Evolutionary conservation across 768 basidiomycete genomes (phyloP), one percentile per base, ranked within the genome.

Genomic region (Dioszegia crocea): DNA sequence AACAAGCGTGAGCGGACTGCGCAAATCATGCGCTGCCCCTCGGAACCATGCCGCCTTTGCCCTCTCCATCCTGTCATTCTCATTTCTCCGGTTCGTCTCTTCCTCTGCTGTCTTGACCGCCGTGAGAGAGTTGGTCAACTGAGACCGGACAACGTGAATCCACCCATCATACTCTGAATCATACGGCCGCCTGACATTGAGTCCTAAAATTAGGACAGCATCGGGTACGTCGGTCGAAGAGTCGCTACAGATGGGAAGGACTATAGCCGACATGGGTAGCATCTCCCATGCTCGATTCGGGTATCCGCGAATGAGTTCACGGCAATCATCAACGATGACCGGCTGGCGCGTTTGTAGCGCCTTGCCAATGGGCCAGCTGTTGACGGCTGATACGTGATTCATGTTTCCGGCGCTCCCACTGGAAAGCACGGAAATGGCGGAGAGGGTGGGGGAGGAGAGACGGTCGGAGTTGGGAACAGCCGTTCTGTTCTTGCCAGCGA

Each of bases 1-100:
- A 12, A 76, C 60, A 16, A 76, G 59, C 0, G 75, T 70, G 19
- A 76, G 62, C 10, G 75, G 75, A 45, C 62, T 64, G 31, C 67
- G 53, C 1, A 76, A 58, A 43, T 76, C 73, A 49, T 76, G 71
- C 4, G 75, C 73, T 2, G 72, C 72, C 21, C 71, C 71, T 17
- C 63, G 53, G 55, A 76, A 69, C 69, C 71, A 76, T 9, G 67
- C 66, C 8, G 62, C 57, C 59, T 73, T 74, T 30, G 73, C 71
- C 26, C 55, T 56, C 39, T 73, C 73, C 67, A 76, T 67, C 39
- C 59, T 61, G 1, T 55, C 56, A 27, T 46, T 40, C 23, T 66
- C 68, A 14, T 64, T 67, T 6, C 51, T 31, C 12, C 59, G 47
- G 27, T 43, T 26, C 23, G 40, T n/a, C 38, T 73, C 68, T 26